Evolutionary conservation across 768 basidiomycete genomes (phyloP).

Genomic region (Leccinellum rugosiceps): DNA sequence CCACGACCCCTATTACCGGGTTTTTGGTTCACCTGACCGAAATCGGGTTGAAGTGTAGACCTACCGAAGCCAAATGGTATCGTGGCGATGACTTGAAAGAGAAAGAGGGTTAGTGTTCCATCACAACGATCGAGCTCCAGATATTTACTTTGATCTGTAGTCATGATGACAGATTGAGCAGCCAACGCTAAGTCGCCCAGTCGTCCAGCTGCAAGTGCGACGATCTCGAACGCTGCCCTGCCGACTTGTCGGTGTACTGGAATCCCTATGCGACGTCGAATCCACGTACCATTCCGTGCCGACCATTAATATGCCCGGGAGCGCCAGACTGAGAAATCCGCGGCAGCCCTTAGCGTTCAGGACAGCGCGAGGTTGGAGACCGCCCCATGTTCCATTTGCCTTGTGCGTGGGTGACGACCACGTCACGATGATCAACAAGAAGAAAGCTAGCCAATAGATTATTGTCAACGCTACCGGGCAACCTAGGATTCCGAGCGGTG

Average conservation of each 20-base stretch:
- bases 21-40: not conserved
- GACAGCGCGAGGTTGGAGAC: conserved; percentile 43
- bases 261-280: not conserved
- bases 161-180: conserved; percentile 79
- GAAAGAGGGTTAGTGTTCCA: not conserved
- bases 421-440: conserved; percentile 49
- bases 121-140: not conserved
- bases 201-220: conserved; percentile 71
- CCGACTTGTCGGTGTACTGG: not conserved
- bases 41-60: not conserved
- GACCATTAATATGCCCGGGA: conserved; percentile 79
- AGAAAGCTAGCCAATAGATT: conserved; percentile 68
- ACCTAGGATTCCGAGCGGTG: conserved; percentile 59
- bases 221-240: conserved; percentile 82
- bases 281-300: conserved; percentile 69
- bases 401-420: conserved; percentile 50
- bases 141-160: conserved; percentile 63
- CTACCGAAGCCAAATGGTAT: conserved; percentile 71
- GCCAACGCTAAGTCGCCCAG: conserved; percentile 66
- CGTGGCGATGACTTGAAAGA: conserved; percentile 56
- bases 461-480: conserved; percentile 65
- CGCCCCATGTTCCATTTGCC: conserved; percentile 63
- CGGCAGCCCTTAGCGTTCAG: conserved; percentile 50
- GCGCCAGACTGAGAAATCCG: conserved; percentile 59
- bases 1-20: conserved; percentile 51